Base-by-base conservation (phyloP, 305 asterid species). In the Solanum hybrid region DNA sequence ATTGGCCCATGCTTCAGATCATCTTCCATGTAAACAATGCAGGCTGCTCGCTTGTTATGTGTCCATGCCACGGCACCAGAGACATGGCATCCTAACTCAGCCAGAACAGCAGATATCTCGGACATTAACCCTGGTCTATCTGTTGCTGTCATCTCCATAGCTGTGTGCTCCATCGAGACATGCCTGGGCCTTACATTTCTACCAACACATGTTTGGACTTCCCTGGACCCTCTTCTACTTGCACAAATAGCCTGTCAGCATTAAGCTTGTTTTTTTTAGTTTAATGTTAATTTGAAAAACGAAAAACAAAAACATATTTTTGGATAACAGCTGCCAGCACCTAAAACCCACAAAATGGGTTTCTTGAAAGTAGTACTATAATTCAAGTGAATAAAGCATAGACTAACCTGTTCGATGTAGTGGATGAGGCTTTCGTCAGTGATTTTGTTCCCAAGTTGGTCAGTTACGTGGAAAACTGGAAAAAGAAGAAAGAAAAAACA, bases 61-160 rank as follows among this genome's bases (percentile, higher is more conserved):
- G 99, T 97, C 99, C 99, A 97, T 0, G 95, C 99, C 90, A 95
- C 94, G 4, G 97, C 99, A 2, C 94, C 93, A 0, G 96, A 91
- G 66, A 97, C 91, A 45, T 93, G 97, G 95, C 99, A 97, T 22
- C 95, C 97, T 91, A 95, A 92, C 90, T 92, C 98, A 10, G 97
- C 93, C 22, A 97, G 87, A 26, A 93, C 98, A 1, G 98, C 99
- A 0, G 98, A 93, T 90, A 97, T 96, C 88, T 95, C 99, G 0
- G 99, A 97, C 96, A 97, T 92, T 7, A 97, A 78, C 3, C 99
- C 99, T 0, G 99, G 99, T 87, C 96, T 87, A 89, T 97, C 99
- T 56, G 89, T 91, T 34, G 95, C 99, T 1, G 98, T 95, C 95
- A 97, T 96, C 93, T 97, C 99, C 32, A 97, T 92, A 8, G 96